Base-by-base conservation (phyloP, 768 basidiomycete species). In the Vararia minispora region DNA sequence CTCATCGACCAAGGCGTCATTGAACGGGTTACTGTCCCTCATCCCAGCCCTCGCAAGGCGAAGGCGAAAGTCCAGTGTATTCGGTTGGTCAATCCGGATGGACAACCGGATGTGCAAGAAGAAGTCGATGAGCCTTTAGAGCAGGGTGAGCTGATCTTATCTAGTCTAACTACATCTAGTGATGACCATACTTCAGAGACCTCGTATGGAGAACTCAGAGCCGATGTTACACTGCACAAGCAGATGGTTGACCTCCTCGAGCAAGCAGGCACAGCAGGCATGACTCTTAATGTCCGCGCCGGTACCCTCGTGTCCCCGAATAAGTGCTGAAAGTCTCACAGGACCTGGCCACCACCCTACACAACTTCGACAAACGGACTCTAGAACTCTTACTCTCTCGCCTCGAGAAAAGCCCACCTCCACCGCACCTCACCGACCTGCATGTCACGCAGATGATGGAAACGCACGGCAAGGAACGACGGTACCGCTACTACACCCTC, bases 381-480 rank as follows among this genome's bases (percentile, higher is more conserved):
- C 67, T 91, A 34, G 90, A 94, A 54, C 68, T 87, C n/a, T 60
- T 88, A 18, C 68, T 91, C 23, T 66, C 69, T 12, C 74, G 82
- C 30, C 73, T 82, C 16, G 77, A 77, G 46, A 77, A 69, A 50
- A 65, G 53, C 42, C 65, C 64, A 8, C 75, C 78, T 11, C 88
- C 88, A 4, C 43, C 71, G 5, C 86, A 89, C 55, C 69, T 91
- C 11, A 64, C 64, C 36, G 83, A 90, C 54, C 63, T 85, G 28
- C 69, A 75, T 20, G 71, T 87, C 35, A 69, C 71, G 16, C 72
- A 76, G 26, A 56, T 86, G 21, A 79, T 81, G 69, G 92, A 95
- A 59, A 86, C 76, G 1, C 67, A 70, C 45, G 87, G 87, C 4
- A 76, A 89, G 25, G 87, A 97, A 60, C 79, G 89, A 21, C 80